A percentile compares a stretch with the other conserved stretches of the same genome.
Evolutionary conservation across 352 stramenopile species (phyloP).

Genomic region (Pythium insidiosum): DNA sequence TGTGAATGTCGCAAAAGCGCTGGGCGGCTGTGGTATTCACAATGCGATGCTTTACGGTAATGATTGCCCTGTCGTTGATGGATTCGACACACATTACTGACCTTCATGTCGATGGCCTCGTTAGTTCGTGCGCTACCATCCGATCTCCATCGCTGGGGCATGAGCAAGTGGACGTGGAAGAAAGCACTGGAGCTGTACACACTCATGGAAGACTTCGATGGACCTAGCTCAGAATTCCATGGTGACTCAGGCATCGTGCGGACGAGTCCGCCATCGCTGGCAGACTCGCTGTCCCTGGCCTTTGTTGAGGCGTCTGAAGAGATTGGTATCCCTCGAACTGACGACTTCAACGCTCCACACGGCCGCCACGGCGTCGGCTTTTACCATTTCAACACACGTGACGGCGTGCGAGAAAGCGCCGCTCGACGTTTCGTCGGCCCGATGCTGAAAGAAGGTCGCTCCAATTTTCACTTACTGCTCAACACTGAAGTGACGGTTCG

Average conservation of each 20-base stretch:
- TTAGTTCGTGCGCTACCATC: slow-evolving; percentile 60
- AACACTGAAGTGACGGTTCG: slow-evolving; percentile 54
- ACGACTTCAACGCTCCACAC: slow-evolving; percentile 79
- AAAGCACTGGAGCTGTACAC: slow-evolving; percentile 66
- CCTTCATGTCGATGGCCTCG: too few species aligned
- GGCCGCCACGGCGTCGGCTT: slow-evolving; percentile 61
- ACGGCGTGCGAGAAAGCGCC: slow-evolving; percentile 79
- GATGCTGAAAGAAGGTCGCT: slow-evolving; percentile 24
- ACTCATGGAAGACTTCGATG: slow-evolving; percentile 66
- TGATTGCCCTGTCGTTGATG: too few species aligned
- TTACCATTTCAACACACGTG: slow-evolving; percentile 84
- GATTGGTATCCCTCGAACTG: slow-evolving; percentile 41
- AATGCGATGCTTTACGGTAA: slow-evolving; percentile 91
- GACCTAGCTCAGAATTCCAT: slow-evolving; percentile 44
- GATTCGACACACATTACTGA: too few species aligned
- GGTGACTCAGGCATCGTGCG: slow-evolving; percentile 40
- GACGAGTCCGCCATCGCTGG: slow-evolving; percentile 30
- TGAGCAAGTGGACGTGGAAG: slow-evolving; percentile 68
- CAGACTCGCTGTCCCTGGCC: slow-evolving; percentile 26
- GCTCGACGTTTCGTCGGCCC: slow-evolving; percentile 62
- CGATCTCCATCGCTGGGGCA: slow-evolving; percentile 74
- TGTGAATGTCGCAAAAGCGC: slow-evolving; percentile 74
- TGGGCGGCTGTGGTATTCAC: slow-evolving; percentile 85
- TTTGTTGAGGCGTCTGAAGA: slow-evolving; percentile 48
- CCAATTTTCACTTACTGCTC: slow-evolving; percentile 44